These are phyloP conservation scores for Biscutella laevigata DNA, from an alignment of 441 rosid species.

Conservation along the genomic window DNA sequence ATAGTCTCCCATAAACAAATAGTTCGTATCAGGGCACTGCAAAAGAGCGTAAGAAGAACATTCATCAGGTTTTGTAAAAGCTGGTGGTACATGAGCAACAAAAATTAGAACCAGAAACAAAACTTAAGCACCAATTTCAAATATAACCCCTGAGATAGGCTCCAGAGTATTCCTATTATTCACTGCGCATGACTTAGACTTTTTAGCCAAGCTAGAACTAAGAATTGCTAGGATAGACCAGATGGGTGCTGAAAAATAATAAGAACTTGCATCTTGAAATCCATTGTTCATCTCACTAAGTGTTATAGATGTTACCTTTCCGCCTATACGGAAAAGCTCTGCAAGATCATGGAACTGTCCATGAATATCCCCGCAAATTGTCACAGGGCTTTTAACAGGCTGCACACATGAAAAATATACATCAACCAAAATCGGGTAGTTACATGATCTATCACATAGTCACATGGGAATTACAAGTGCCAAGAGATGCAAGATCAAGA, in stretches of 20 bases:
- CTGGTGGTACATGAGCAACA: not conserved
- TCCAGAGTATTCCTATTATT: not conserved
- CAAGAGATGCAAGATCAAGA: constrained; percentile 9
- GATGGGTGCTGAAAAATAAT: not conserved
- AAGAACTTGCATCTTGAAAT: not conserved
- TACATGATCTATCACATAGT: constrained; percentile 8
- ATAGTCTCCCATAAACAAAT: constrained; percentile 76
- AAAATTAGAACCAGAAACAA: not conserved
- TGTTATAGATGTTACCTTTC: constrained; percentile 33
- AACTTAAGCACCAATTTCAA: not conserved
- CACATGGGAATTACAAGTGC: not conserved
- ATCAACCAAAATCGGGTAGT: constrained; percentile 3
- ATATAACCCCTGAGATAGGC: constrained; percentile 2
- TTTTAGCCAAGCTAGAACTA: not conserved
- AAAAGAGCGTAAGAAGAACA: constrained; percentile 17
- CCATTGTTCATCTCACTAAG: not conserved
- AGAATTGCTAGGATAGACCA: not conserved
- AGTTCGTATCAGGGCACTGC: constrained; percentile 80
- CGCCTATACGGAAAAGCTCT: constrained; percentile 62
- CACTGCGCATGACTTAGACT: not conserved
- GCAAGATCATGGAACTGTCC: constrained; percentile 74
- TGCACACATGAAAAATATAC: constrained; percentile 19
- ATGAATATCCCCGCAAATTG: constrained; percentile 69
- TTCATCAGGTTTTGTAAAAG: constrained; percentile 4
- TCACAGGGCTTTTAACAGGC: constrained; percentile 70